Evolutionary conservation across 1,284 basidiomycete species (phyloP), one percentile per base, ranked within the genome.

Genomic region (Wallemia hederae): DNA sequence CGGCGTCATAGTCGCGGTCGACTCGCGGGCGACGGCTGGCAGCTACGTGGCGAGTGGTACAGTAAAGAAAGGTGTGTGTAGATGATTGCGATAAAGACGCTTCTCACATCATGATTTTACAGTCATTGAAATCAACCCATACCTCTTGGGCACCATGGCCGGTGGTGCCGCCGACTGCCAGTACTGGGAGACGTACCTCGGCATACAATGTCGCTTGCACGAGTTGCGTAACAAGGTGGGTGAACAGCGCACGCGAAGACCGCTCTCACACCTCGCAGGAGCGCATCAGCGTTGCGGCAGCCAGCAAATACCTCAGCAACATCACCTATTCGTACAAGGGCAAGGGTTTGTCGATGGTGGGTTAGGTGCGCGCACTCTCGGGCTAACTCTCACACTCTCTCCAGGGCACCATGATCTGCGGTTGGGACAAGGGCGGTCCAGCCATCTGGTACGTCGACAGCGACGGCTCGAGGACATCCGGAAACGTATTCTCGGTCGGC

Each of bases 391-490:
- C 94, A 94, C n/a, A 26, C 56, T 2, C 17, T 28, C 56, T 3
- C 5, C 56, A 89, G 87, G 94, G 94, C 62, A 98, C 94, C 1
- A 98, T 98, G 94, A 94, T 98, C 65, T 97, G 91, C 67, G 94
- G 94, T 27, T 98, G 92, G 91, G 94, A 99, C 74, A 98, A 97
- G 77, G 96, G 92, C 11, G 92, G 94, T 0, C 92, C 92, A n/a
- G 81, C 87, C 15, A 77, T 99, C 33, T 98, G 91, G 74, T 98
- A 98, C 71, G 94, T 99, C 61, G 94, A 99, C 73, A 92, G 87
- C 17, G 94, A 98, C 65, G 94, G 94, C 34, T 85, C 87, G 11
- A 82, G 94, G 25, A 75, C 98, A 61, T 96, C 92, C 70, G 92
- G 94, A 57, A 84, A 99, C 71, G 72, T 97, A 17, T 99, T 99